phyloP scores from a whole-genome alignment of 192 early-diverging fungal genomes.

The Coemansia sp. region DNA sequence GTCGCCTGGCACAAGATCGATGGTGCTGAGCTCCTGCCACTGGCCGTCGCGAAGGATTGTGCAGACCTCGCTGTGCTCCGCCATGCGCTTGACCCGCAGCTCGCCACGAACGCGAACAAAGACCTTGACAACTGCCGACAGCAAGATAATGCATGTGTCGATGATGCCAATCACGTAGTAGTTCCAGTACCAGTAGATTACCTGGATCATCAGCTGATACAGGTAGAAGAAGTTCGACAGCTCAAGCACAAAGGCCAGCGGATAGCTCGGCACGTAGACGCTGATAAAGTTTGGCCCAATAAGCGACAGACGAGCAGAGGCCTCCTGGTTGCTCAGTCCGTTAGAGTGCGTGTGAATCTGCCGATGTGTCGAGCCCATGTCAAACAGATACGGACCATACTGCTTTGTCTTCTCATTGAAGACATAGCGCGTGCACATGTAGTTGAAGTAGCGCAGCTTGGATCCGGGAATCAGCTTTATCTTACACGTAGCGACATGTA shows the following conservation, averaged over 20 bases:
- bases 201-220: constrained; percentile 60
- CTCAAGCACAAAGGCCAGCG: constrained; percentile 56
- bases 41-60: constrained; percentile 58
- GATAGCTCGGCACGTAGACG: constrained; percentile 54
- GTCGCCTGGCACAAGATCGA: constrained; percentile 65
- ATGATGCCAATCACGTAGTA: constrained; percentile 61
- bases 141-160: constrained; percentile 58
- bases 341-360: constrained; percentile 29
- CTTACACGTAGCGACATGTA: constrained; percentile 41
- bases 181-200: constrained; percentile 59
- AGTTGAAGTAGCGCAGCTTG: constrained; percentile 67
- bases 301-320: constrained; percentile 54
- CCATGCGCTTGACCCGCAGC: constrained; percentile 57
- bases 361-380: constrained; percentile 58
- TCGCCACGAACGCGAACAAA: constrained; percentile 53
- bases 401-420: constrained; percentile 49
- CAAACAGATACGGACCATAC: constrained; percentile 63
- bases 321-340: constrained; percentile 58
- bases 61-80: constrained; percentile 47
- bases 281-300: constrained; percentile 65
- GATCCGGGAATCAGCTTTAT: constrained; percentile 51
- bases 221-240: constrained; percentile 55
- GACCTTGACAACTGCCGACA: constrained; percentile 56
- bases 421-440: constrained; percentile 73
- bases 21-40: constrained; percentile 58